Evolutionary conservation across 257 asterid species (phyloP), one percentile per base, ranked within the genome.

Genomic region (Schizonepeta tenuifolia): DNA sequence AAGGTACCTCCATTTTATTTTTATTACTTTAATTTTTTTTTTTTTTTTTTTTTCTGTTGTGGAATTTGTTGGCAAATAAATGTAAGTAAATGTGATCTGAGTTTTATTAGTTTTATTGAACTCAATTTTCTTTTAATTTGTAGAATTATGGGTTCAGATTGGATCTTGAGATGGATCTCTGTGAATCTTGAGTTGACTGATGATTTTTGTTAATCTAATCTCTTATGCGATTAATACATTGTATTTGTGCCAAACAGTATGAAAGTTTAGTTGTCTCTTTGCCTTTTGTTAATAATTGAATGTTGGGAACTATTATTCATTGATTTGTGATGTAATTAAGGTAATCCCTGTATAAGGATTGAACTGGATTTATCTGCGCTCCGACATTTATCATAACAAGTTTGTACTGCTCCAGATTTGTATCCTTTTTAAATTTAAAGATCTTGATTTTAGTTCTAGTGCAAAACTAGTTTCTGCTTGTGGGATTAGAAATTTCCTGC

Each of bases 161-260:
- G 77, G 76, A 77, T 75, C 76, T 75, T 57, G 79, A 24, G 51
- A 51, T 79, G 72, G 86, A 82, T 82, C 85, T 79, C 71, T 75
- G 75, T 70, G 80, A 77, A 85, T 79, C 79, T 83, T 17, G 81
- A 65, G 53, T 77, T 71, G 56, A 60, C 66, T 55, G 56, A 7
- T 41, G 12, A 9, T 49, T 33, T 41, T 17, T 21, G 38, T 57
- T 59, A 31, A 40, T 69, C n/a, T n/a, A 65, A 31, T 65, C 59
- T 28, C 33, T 24, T 64, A 6, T 51, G 58, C 47, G 10, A 31
- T 73, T 20, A n/a, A 54, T 28, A 2, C 22, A 26, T 59, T 28
- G 26, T 2, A 1, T 24, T 24, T 24, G 15, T 38, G 56, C 44
- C 12, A 10, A 44, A 51, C 49, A 22, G 22, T 67, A 67, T 58